Conservation (phyloP, 2,329 filamentous ascomycete species). For the Neofusicoccum parvum region DNA sequence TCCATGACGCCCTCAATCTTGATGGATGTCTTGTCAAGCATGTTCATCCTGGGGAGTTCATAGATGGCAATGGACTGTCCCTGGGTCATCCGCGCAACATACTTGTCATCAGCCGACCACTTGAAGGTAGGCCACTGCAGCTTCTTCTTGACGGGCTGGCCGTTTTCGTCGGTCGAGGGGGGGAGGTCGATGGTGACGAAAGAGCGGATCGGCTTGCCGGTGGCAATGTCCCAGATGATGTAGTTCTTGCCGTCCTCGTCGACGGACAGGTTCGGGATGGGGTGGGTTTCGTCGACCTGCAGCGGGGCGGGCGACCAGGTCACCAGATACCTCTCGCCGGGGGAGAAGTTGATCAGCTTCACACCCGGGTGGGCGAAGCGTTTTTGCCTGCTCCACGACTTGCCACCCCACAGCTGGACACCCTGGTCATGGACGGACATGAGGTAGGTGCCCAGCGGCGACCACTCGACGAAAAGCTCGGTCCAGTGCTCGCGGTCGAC, state of each 20-base stretch:
- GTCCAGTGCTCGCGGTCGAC: conserved; percentile 97
- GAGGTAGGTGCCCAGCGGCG: conserved; percentile 88
- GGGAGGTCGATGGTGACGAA: conserved; percentile 88
- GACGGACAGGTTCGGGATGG: conserved; percentile 68
- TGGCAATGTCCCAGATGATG: conserved; percentile 95
- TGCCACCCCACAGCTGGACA: conserved; percentile 95
- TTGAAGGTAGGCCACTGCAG: conserved; percentile 99
- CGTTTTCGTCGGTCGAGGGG: conserved; percentile 61
- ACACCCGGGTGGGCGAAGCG: conserved; percentile 94
- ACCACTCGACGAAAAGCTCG: conserved; percentile 98
- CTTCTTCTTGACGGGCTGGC: conserved; percentile 79
- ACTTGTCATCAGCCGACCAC: conserved; percentile 97
- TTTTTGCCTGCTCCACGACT: conserved; percentile 85
- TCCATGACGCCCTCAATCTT: conserved; percentile 97
- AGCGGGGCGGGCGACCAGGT: conserved; percentile 97
- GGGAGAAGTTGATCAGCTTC: conserved; percentile 95
- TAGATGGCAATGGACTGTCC: conserved; percentile 89
- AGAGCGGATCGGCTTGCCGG: conserved; percentile 84
- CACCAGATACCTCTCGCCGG: conserved; percentile 86
- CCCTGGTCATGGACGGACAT: conserved; percentile 95
- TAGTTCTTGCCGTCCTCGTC: conserved; percentile 99
- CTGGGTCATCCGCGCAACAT: conserved; percentile 88
- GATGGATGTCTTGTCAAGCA: conserved; percentile 86
- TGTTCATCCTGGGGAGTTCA: conserved; percentile 84
- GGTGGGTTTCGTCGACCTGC: conserved; percentile 85